phyloP scores from a whole-genome alignment of 2,329 filamentous ascomycete genomes.

The Venturiaceae sp. region DNA sequence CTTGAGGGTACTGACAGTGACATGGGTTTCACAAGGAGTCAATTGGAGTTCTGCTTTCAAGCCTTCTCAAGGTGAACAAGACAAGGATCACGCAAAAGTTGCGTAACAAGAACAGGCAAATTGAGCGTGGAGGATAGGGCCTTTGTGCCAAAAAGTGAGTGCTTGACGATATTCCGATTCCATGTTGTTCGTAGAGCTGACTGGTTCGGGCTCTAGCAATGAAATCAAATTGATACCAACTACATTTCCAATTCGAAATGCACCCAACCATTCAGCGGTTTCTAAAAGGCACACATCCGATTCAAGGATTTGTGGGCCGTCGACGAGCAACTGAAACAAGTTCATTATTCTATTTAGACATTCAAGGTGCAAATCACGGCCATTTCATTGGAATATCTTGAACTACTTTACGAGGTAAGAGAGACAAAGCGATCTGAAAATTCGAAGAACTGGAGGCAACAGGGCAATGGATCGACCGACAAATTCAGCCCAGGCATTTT shows the following conservation, averaged over 20 bases:
- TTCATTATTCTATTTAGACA: no score
- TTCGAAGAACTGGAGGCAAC: no score
- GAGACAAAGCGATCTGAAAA: no score
- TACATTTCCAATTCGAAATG: neutral
- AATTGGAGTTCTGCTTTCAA: neutral
- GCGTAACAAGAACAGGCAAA: conserved; percentile 84
- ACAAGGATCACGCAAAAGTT: neutral
- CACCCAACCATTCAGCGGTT: no score
- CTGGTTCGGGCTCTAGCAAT: neutral
- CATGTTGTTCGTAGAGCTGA: neutral
- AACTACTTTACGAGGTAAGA: no score
- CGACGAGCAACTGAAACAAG: no score
- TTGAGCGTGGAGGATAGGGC: conserved; percentile 70
- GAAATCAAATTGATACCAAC: neutral
- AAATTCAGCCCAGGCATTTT: no score
- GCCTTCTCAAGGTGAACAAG: neutral
- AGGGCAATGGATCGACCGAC: no score
- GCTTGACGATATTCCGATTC: neutral
- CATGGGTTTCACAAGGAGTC: neutral
- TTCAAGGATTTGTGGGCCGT: no score
- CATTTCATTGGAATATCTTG: no score
- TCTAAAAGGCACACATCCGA: no score
- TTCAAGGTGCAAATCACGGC: no score
- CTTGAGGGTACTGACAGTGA: neutral
- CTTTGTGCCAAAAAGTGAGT: conserved; percentile 28